These are phyloP conservation scores for Plasmodium blacklocki DNA, from an alignment of 169 alveolate genomes.

Conservation along the genomic window DNA sequence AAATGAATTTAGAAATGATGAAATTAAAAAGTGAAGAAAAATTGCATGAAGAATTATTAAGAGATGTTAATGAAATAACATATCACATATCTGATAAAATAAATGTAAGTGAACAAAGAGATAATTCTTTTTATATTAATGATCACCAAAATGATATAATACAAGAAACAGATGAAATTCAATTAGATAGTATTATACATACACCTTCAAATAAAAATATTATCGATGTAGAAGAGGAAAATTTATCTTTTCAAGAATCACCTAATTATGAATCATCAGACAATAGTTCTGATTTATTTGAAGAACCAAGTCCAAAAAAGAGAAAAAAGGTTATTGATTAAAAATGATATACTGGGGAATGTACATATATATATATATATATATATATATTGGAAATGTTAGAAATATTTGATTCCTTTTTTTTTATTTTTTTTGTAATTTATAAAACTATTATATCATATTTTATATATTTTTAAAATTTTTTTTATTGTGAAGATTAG, in stretches of 20 bases:
- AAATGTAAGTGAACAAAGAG: not conserved
- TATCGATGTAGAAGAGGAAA: not conserved
- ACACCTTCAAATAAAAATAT: not conserved
- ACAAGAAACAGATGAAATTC: not conserved
- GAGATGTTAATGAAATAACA: constrained; percentile 38
- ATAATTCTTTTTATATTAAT: too few species aligned
- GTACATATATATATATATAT: not conserved
- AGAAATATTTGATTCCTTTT: too few species aligned
- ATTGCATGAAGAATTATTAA: constrained; percentile 48
- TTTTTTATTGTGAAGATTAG: not conserved
- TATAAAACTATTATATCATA: not conserved
- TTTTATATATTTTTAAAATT: not conserved
- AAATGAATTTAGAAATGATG: constrained; percentile 33
- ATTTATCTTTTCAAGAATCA: not conserved
- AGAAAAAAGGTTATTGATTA: constrained; percentile 40
- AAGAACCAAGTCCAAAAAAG: constrained; percentile 38
- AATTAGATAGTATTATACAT: not conserved
- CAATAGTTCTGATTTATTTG: constrained; percentile 61
- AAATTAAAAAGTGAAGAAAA: constrained; percentile 42
- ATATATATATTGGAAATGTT: not conserved
- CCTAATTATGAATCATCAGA: not conserved
- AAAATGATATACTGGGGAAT: not conserved
- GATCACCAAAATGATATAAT: not conserved
- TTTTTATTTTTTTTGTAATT: too few species aligned
- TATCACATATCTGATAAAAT: constrained; percentile 36